Evolutionary conservation across 495 filamentous ascomycete species (phyloP).

Genomic region (Pseudevernia furfuracea): DNA sequence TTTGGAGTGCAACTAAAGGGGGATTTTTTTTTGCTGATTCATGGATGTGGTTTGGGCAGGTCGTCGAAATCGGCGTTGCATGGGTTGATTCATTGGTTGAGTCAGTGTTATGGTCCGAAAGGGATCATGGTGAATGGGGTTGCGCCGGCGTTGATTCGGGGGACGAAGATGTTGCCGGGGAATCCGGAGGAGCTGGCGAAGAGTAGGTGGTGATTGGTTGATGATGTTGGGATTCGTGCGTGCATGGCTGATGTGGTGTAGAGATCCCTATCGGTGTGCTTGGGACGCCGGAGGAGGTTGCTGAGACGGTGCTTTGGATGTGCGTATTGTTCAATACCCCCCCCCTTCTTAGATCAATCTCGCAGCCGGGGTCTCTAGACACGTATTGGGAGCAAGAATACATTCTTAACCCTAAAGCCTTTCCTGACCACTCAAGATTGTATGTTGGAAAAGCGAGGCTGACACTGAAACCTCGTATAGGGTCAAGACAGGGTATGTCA

Average conservation of each 20-base stretch:
- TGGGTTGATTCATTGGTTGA: slow-evolving; percentile 59
- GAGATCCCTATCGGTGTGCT: slow-evolving; percentile 55
- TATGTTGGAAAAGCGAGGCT: too few relatives aligned
- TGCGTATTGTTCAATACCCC: background rate
- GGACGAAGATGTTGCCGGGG: slow-evolving; percentile 57
- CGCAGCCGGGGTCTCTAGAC: too few relatives aligned
- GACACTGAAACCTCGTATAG: slow-evolving; percentile 31
- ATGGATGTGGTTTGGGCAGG: background rate
- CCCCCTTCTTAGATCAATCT: too few relatives aligned
- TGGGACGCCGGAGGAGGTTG: slow-evolving; percentile 59
- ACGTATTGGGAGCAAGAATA: too few relatives aligned
- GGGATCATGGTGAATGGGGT: slow-evolving; percentile 72
- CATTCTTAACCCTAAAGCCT: too few relatives aligned
- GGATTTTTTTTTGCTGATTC: background rate
- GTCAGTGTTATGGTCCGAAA: slow-evolving; percentile 50
- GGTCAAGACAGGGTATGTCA: slow-evolving; percentile 62
- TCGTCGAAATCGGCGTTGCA: slow-evolving; percentile 50
- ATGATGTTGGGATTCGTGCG: slow-evolving; percentile 14
- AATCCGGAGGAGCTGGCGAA: slow-evolving; percentile 27
- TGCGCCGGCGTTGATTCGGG: slow-evolving; percentile 66
- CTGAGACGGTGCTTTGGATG: slow-evolving; percentile 47
- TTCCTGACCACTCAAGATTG: too few relatives aligned
- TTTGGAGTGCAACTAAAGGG: too few relatives aligned
- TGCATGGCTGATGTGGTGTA: slow-evolving; percentile 25
- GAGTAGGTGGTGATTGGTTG: slow-evolving; percentile 32